Base-by-base conservation (phyloP, 169 alveolate species). In the Plasmodium fragile region DNA sequence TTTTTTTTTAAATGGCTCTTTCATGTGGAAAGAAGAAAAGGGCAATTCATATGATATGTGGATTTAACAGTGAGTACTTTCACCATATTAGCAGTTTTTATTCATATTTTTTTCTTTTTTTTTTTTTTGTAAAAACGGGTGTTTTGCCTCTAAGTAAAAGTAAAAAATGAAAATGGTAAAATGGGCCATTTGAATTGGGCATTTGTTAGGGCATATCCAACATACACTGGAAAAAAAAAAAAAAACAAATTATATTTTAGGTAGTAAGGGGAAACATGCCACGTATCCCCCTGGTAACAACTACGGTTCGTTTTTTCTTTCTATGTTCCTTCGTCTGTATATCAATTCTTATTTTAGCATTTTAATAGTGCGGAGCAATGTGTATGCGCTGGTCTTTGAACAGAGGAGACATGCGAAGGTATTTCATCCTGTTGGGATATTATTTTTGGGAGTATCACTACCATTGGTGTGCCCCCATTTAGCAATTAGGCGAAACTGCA, bases 51-150 rank as follows among this genome's bases (percentile, higher is more conserved):
- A 39, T 65, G 59, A 49, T 65, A 65, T 65, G 22, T 65, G 36
- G 25, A 73, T 34, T 73, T 73, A 39, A 73, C 43, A 45, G 11
- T 73, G 43, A 16, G 34, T 5, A 73, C 13, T 39, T 34, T 32
- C 8, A 13, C 11, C 22, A 73, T 16, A 16, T 39, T 73, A 34
- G 45, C 30, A 34, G 25, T 72, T 72, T 72, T 72, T 36, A 36
- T 41, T 72, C 18, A 30, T 72, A 28, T 72, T 72, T 72, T 28
- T 72, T 72, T 32, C 32, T 72, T 72, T 72, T 72, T 30, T 72
- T 72, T 73, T 73, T 73, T 73, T 73, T 73, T 73, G 82, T 73
- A 73, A 73, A 32, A 73, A 73, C 43, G 28, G 55, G 25, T 32
- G 45, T 39, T 32, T 7, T 25, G 13, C 36, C 16, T 39, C 11